Percentiles rank a stretch among this genome's conserved stretches.
These are phyloP conservation scores for Parmelia sp. DNA, from an alignment of 495 filamentous ascomycete genomes.

Conservation along the genomic window DNA sequence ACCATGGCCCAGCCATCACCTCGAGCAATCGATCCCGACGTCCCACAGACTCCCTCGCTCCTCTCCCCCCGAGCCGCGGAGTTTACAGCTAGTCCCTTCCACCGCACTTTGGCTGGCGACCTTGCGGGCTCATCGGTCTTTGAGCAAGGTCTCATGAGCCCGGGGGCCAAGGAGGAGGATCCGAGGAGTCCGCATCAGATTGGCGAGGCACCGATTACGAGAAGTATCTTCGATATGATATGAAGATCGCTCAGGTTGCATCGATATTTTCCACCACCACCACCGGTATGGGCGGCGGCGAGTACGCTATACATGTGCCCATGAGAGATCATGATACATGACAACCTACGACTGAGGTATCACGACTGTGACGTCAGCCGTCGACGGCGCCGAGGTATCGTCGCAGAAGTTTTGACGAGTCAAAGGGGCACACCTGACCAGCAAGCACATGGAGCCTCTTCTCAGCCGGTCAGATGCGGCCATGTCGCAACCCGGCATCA, in stretches of 20 bases:
- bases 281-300: neutral
- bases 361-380: neutral
- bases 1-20: conserved; percentile 5
- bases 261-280: neutral
- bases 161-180: conserved; percentile 34
- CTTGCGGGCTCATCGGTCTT: conserved; percentile 34
- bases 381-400: neutral
- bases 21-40: conserved; percentile 31
- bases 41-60: conserved; percentile 34
- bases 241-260: conserved; percentile 12
- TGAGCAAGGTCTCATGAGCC: conserved; percentile 27
- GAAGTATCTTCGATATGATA: conserved; percentile 48
- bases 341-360: neutral
- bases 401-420: neutral
- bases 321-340: neutral
- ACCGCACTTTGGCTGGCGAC: conserved; percentile 34
- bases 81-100: conserved; percentile 39
- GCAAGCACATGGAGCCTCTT: neutral
- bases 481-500: no score
- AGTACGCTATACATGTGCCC: neutral
- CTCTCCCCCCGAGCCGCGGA: conserved; percentile 47
- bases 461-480: neutral
- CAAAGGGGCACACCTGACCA: no score
- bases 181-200: conserved; percentile 45
- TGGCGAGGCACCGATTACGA: conserved; percentile 45